Evolutionary conservation across 176 grass and related monocot species (phyloP).

Genomic region (Hyparrhenia diplandra): DNA sequence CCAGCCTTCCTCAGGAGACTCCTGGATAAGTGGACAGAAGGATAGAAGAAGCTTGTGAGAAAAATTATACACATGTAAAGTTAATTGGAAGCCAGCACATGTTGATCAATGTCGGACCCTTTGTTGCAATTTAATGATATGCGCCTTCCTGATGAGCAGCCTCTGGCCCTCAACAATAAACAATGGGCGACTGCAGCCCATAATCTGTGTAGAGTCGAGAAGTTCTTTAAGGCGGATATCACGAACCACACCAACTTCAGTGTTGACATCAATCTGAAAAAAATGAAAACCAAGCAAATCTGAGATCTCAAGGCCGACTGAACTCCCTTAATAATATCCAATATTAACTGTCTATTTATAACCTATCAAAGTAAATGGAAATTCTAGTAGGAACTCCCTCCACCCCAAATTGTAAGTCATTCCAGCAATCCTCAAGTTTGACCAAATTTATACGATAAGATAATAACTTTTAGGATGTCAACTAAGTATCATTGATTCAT

Average conservation of each 20-base stretch:
- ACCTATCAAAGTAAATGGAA: background rate
- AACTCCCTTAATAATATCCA: too few species aligned
- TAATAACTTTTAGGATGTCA: too few species aligned
- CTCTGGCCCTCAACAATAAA: too few species aligned
- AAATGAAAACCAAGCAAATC: too few species aligned
- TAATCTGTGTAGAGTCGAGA: constrained; percentile 34
- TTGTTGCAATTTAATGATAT: constrained; percentile 79
- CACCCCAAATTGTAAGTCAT: too few species aligned
- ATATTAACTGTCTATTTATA: too few species aligned
- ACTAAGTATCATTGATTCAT: too few species aligned
- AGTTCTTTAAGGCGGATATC: background rate
- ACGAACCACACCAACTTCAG: constrained; percentile 32
- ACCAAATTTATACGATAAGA: too few species aligned
- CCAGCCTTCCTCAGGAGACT: constrained; percentile 81
- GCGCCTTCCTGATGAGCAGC: too few species aligned
- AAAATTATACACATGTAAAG: background rate
- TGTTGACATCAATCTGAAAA: constrained; percentile 26
- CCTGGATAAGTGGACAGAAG: constrained; percentile 38
- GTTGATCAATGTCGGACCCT: constrained; percentile 40
- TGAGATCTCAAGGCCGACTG: too few species aligned
- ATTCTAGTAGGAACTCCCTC: too few species aligned
- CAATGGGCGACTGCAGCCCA: constrained; percentile 47
- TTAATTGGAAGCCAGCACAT: constrained; percentile 12
- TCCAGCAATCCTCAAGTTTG: too few species aligned
- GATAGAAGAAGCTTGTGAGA: constrained; percentile 24